Base-by-base conservation (phyloP, 352 stramenopile species). In the Phytophthora sansomeana region DNA sequence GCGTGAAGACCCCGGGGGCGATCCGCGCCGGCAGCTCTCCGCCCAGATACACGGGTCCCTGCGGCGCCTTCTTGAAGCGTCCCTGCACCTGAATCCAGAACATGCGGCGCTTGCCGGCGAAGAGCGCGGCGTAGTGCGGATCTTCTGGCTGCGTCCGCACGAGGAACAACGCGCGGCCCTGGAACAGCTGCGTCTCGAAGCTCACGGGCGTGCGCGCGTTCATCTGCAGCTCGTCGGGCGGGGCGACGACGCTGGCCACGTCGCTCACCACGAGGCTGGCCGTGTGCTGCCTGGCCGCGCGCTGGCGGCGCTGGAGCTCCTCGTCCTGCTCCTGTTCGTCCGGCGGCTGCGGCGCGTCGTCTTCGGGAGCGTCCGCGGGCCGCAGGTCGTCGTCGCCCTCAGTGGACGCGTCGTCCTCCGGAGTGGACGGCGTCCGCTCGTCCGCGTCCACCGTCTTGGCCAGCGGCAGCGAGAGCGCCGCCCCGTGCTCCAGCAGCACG, bases 51-150 rank as follows among this genome's bases (percentile, higher is more conserved):
- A 96, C 78, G 10, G 72, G 68, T 4, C 88, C 86, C 1, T 52
- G 60, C 0, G 85, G 85, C 16, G 58, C 43, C 28, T 73, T 57
- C 69, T 96, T 96, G 63, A 96, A 96, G n/a, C 68, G 71, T 19
- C 88, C 86, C 51, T 96, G 88, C 8, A 96, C 85, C 51, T 96
- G 88, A 67, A 96, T 95, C 88, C 88, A 96, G 60, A 96, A 93
- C 76, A 87, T 89, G 48, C 88, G 84, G 10, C 81, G 78, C 30
- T 89, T 87, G 39, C 76, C 74, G 6, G 35, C 61, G 35, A 96
- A 95, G 6, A 96, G 71, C 47, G 67, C 58, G 9, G 63, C 58
- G 63, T 88, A 93, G 24, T 71, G 67, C 10, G 80, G 52, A 38
- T 90, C 74, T 29, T 85, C 66, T 0, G 89, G 87, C 38, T 72